Conservation (phyloP, 1,284 basidiomycete genomes). For the Coniferiporia weirii region DNA sequence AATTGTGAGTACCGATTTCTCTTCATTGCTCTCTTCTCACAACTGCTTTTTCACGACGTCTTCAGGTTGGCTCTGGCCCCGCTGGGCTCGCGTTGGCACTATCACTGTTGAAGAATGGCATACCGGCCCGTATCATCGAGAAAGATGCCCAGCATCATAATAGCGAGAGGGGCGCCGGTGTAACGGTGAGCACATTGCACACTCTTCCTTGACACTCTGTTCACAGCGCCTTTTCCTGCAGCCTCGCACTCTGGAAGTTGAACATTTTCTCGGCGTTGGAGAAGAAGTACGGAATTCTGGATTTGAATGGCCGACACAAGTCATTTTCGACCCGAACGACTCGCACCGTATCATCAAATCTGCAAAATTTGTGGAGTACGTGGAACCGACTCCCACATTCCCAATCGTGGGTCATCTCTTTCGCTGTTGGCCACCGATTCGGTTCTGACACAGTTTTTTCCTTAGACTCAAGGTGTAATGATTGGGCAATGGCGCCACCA, state of each 20-base stretch:
- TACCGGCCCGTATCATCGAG: conserved; percentile 13
- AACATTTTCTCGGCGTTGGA: conserved; percentile 11
- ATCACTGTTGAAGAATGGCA: conserved; percentile 10
- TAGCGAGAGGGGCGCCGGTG: conserved; percentile 5
- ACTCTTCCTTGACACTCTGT: not conserved
- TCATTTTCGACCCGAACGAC: conserved; percentile 9
- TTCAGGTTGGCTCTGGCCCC: conserved; percentile 13
- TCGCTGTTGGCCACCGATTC: not conserved
- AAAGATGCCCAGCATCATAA: conserved; percentile 8
- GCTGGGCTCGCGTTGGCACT: conserved; percentile 10
- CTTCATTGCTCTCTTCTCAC: not conserved
- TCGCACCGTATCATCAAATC: not conserved
- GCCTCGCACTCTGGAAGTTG: conserved; percentile 13
- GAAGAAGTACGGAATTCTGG: conserved; percentile 7
- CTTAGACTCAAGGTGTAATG: conserved; percentile 1
- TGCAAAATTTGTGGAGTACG: conserved; percentile 1
- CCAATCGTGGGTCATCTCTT: conserved; percentile 8
- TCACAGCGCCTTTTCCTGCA: not conserved
- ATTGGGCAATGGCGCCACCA: conserved; percentile 15
- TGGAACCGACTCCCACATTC: conserved; percentile 11
- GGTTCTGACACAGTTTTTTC: not conserved
- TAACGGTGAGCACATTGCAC: not conserved
- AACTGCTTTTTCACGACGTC: not conserved
- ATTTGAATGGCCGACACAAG: not conserved
- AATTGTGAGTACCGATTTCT: not conserved